Percentiles rank a stretch among this genome's conserved stretches.
These are phyloP conservation scores for Aspergillus affinis DNA, from an alignment of 495 filamentous ascomycete species.

Conservation along the genomic window DNA sequence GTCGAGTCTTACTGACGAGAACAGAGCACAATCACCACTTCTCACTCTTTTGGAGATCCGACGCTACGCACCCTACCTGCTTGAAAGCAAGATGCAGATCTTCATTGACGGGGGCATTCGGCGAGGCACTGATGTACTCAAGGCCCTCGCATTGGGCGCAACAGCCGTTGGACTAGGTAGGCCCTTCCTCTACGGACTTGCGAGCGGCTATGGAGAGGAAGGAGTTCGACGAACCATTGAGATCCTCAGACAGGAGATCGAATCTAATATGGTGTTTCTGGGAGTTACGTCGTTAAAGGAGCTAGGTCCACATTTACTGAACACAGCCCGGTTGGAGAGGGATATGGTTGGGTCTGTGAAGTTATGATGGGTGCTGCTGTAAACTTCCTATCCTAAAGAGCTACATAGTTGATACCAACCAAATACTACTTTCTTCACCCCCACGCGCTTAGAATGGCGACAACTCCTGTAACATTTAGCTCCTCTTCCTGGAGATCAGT, in stretches of 20 bases:
- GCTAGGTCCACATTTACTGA: slow-evolving; percentile 34
- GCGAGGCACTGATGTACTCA: slow-evolving; percentile 83
- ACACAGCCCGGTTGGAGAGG: slow-evolving; percentile 36
- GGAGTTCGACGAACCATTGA: slow-evolving; percentile 34
- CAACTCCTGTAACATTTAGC: neutral
- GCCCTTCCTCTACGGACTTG: slow-evolving; percentile 84
- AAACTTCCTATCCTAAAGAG: too few species aligned
- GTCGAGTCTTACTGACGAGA: slow-evolving; percentile 63
- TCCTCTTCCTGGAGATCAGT: neutral
- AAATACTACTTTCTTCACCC: neutral
- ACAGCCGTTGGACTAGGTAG: slow-evolving; percentile 83
- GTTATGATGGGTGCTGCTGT: slow-evolving; percentile 21
- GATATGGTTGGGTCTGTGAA: slow-evolving; percentile 37
- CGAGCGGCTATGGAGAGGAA: slow-evolving; percentile 47
- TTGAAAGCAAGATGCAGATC: slow-evolving; percentile 69
- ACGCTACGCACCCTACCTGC: slow-evolving; percentile 56
- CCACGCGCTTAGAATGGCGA: neutral
- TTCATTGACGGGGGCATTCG: slow-evolving; percentile 83
- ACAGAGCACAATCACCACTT: slow-evolving; percentile 72
- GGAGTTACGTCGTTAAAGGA: slow-evolving; percentile 30
- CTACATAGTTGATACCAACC: neutral
- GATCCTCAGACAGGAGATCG: slow-evolving; percentile 40
- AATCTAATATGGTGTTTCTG: slow-evolving; percentile 40
- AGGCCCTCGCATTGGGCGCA: slow-evolving; percentile 82
- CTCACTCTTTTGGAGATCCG: slow-evolving; percentile 69